Conservation (phyloP, 1,139 yeast species). For the Pichia sp. region DNA sequence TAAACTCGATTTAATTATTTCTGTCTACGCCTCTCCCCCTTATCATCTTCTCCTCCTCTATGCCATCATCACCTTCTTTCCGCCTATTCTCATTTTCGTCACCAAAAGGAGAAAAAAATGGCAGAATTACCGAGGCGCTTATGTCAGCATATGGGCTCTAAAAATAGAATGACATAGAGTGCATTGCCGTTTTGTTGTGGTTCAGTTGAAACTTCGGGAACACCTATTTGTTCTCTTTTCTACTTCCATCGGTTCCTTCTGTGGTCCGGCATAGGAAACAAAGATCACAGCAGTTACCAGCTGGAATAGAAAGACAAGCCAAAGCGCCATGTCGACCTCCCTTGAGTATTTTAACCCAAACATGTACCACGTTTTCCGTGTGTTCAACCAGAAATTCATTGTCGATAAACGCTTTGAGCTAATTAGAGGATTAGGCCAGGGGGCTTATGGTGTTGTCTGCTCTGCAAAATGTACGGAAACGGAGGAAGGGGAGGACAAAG, state of each 20-base stretch:
- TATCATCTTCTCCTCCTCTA: neutral
- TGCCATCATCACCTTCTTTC: neutral
- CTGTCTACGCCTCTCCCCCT: neutral
- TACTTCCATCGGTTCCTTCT: neutral
- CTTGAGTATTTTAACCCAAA: constrained; percentile 54
- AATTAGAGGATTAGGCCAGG: constrained; percentile 90
- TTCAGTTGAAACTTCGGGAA: neutral
- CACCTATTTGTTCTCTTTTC: neutral
- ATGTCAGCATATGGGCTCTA: neutral
- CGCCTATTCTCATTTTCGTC: neutral
- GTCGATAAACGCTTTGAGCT: constrained; percentile 82
- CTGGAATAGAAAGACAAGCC: neutral
- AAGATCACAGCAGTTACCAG: neutral
- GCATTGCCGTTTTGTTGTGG: neutral
- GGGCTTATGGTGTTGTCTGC: constrained; percentile 95
- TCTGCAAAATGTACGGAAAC: constrained; percentile 76
- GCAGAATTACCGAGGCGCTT: neutral
- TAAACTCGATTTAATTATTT: too few species aligned
- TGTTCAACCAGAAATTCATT: constrained; percentile 84
- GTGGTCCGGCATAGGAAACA: too few species aligned
- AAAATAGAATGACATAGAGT: neutral
- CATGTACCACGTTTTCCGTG: constrained; percentile 39
- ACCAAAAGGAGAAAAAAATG: neutral
- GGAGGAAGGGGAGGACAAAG: constrained; percentile 70
- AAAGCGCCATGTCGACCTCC: constrained; percentile 39